Evolutionary conservation across 2,329 filamentous ascomycete species (phyloP).

Genomic region (Sordariomycetes sp.): DNA sequence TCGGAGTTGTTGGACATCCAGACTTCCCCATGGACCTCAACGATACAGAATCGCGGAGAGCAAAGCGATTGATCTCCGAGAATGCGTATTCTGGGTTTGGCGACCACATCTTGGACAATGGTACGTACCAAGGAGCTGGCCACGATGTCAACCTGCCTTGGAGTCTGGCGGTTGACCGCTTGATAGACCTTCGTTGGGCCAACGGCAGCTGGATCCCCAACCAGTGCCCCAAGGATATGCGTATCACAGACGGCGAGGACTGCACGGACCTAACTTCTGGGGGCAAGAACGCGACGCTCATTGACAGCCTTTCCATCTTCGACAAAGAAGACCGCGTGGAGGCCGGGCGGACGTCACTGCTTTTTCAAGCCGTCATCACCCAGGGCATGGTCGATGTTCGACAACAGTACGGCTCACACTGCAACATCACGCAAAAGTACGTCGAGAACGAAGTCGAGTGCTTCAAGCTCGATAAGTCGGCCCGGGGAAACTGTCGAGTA

Average conservation of each 20-base stretch:
- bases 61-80: no score
- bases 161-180: slow-evolving; percentile 3
- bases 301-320: neutral
- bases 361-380: neutral
- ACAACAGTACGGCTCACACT: neutral
- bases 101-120: no score
- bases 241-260: neutral
- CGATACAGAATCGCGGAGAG: no score
- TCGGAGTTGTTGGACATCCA: neutral
- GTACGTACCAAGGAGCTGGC: no score
- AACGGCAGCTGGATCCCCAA: slow-evolving; percentile 5
- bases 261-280: neutral
- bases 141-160: no score
- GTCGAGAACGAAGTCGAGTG: slow-evolving; percentile 1
- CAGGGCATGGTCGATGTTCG: neutral
- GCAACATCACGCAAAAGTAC: neutral
- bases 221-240: no score
- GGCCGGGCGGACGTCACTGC: neutral
- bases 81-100: no score
- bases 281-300: no score
- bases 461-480: neutral
- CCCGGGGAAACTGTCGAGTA: neutral
- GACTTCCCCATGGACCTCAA: no score
- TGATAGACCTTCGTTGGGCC: neutral
- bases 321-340: neutral